Evolutionary conservation across 805 yeast genomes (phyloP), one percentile per base, ranked within the genome.

Genomic region (Cyberlindnera nakhonratchasimensis): DNA sequence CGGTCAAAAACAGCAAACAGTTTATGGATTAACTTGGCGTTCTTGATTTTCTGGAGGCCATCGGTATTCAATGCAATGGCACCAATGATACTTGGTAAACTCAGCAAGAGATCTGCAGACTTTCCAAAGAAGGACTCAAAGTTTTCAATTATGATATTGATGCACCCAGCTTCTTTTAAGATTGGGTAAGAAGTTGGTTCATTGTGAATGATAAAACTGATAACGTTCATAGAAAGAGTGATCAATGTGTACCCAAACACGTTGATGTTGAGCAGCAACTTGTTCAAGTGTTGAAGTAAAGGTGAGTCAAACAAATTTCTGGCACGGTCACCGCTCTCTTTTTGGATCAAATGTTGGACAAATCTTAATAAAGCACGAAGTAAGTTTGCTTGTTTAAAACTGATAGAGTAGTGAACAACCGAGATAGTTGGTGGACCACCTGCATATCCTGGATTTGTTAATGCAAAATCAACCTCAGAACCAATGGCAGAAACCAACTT

Each of bases 121-220:
- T 82, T 82, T 11, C 77, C 67, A 44, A 87, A 66, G 18, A 84
- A 72, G 0, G 58, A 55, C 12, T 70, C 71, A 55, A 83, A 82
- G 36, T 80, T 71, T 10, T 72, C 71, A 37, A 89, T 60, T 28
- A 89, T 71, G 2, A 77, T 66, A 35, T 82, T 83, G 28, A 90
- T 77, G 1, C 86, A 77, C 1, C 78, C 76, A 0, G 95, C 82
- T 59, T 90, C 98, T 30, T 77, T 80, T 50, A 90, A 69, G 31
- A 90, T 80, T 2, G 84, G 73, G 55, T 74, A 90, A 4, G 96
- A 86, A 0, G 96, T 88, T 8, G 97, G 96, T 54, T 91, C 97
- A 51, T 83, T 85, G 58, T 90, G 91, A 22, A 90, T 79, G 45
- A 88, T 86, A 11, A 74, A 74, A 30, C 82, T 74, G 17, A 88